phyloP scores from a whole-genome alignment of 495 filamentous ascomycete species.

The Penicillium antarcticum region DNA sequence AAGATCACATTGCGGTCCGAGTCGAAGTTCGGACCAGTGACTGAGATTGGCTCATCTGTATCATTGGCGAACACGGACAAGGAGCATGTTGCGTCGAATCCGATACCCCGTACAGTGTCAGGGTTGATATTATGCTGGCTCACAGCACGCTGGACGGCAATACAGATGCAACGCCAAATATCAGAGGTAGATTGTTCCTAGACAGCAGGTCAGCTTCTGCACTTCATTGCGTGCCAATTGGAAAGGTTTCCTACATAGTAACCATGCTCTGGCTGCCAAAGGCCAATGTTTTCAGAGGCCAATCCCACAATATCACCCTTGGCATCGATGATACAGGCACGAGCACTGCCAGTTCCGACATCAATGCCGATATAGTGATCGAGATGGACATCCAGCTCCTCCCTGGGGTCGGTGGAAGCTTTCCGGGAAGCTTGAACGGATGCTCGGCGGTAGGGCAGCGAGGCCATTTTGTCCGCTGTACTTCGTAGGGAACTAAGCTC shows the following conservation, averaged over 20 bases:
- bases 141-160: slow-evolving; percentile 73
- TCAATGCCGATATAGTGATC: slow-evolving; percentile 89
- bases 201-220: slow-evolving; percentile 15
- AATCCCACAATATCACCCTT: slow-evolving; percentile 90
- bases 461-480: slow-evolving; percentile 19
- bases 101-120: slow-evolving; percentile 74
- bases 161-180: slow-evolving; percentile 90
- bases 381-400: slow-evolving; percentile 51
- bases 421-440: slow-evolving; percentile 45
- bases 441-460: slow-evolving; percentile 31
- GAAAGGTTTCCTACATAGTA: slow-evolving; percentile 65
- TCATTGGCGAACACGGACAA: slow-evolving; percentile 84
- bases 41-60: slow-evolving; percentile 83
- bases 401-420: slow-evolving; percentile 52
- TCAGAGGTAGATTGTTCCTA: slow-evolving; percentile 97
- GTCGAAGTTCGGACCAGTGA: slow-evolving; percentile 82
- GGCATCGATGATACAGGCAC: slow-evolving; percentile 89
- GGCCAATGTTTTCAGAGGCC: slow-evolving; percentile 83
- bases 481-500: not conserved
- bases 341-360: slow-evolving; percentile 91
- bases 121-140: slow-evolving; percentile 74
- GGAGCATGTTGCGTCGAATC: slow-evolving; percentile 97
- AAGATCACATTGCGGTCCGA: slow-evolving; percentile 87
- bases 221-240: not conserved
- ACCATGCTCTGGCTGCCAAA: slow-evolving; percentile 88